A percentile compares a stretch with the other conserved stretches of the same genome.
Conservation (phyloP, 1,284 basidiomycete species). For the Erythrobasidium hasegawianum region DNA sequence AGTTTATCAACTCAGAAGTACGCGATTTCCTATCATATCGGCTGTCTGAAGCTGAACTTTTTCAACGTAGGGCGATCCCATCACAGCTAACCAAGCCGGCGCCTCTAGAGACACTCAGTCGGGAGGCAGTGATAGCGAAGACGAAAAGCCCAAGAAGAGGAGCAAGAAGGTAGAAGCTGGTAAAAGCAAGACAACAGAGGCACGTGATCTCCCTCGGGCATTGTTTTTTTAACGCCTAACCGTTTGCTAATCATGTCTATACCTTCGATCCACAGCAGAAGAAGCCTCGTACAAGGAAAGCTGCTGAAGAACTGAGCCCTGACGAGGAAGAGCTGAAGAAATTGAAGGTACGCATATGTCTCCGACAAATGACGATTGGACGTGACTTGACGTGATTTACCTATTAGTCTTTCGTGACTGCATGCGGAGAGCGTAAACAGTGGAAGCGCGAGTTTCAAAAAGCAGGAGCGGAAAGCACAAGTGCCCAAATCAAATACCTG, state of each 20-base stretch:
- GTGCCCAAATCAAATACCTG: constrained; percentile 17
- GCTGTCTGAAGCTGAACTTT: no score
- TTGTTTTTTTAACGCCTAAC: no score
- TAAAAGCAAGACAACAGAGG: background rate
- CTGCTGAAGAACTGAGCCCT: constrained; percentile 8
- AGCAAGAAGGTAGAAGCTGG: constrained; percentile 6
- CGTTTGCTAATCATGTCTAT: no score
- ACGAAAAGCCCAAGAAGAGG: constrained; percentile 17
- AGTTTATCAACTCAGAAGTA: constrained; percentile 32
- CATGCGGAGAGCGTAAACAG: constrained; percentile 23
- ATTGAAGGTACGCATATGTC: constrained; percentile 7
- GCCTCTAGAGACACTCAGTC: background rate
- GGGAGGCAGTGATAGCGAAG: constrained; percentile 8
- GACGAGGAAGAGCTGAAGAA: constrained; percentile 32
- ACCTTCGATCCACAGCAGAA: constrained; percentile 12
- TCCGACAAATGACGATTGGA: background rate
- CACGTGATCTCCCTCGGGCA: no score
- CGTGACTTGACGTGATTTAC: background rate
- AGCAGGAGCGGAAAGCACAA: background rate
- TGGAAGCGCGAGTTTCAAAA: constrained; percentile 23
- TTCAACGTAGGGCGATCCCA: constrained; percentile 33
- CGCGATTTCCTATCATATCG: background rate
- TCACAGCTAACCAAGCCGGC: constrained; percentile 28
- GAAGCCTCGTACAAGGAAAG: constrained; percentile 1
- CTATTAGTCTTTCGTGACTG: constrained; percentile 18